Base-by-base conservation (phyloP, 768 basidiomycete species). In the Dentipellis fragilis region DNA sequence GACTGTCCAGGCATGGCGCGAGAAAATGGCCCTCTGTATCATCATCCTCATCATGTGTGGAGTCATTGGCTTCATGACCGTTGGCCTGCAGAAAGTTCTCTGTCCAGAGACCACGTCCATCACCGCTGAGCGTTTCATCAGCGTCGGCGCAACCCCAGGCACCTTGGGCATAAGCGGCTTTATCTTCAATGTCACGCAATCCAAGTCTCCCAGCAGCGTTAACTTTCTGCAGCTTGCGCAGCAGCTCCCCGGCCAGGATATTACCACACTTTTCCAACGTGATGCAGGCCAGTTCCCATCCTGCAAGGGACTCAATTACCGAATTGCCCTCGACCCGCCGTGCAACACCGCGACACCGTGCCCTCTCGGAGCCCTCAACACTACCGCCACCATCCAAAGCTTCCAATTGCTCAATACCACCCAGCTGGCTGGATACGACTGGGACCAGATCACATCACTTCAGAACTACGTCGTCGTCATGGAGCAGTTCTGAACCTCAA, bases 21-120 rank as follows among this genome's bases (percentile, higher is more conserved):
- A 99, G 71, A 99, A 98, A 76, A 84, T 95, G 56, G 83, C 93
- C 6, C 75, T 99, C 3, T 97, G 94, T 71, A 83, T 89, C 69
- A 85, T 97, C 65, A 89, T 93, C 51, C 61, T 80, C 55, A 39
- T 93, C 46, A 70, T 96, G 17, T 96, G 95, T 61, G 83, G 76
- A 17, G 68, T 74, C 47, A 80, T 97, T 52, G 95, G 91, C 10
- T 99, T 99, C 71, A 77, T 86, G 54, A 99, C 96, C 39, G 90
- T 99, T 61, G 95, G 95, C 37, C 82, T 95, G 48, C 90, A 96
- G 71, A 84, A 84, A 63, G 90, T 92, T 47, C 80, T 99, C 34
- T 99, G 96, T 72, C 93, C 94, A 1, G 72, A 71, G 73, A 71
- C 35, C 75, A 73, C 56, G 68, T 68, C 59, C 66, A 67, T 54